Conservation (phyloP, 108 stramenopile genomes). For the Fistulifera pelliculosa region DNA sequence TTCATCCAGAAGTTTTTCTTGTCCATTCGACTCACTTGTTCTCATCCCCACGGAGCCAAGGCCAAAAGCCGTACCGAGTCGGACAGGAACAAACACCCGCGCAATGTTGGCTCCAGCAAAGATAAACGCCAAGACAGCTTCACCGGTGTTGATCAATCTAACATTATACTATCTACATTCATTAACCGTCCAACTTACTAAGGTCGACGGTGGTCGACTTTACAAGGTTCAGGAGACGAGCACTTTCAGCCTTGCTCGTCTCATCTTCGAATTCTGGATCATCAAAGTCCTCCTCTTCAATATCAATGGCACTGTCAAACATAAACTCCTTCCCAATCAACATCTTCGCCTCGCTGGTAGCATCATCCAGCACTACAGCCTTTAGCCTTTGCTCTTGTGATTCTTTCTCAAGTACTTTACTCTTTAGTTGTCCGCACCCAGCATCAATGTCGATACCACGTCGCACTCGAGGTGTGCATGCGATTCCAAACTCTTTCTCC, state of each 20-base stretch:
- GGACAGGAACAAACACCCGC: conserved; percentile 68
- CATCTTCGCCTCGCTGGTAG: neutral
- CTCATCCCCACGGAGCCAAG: conserved; percentile 83
- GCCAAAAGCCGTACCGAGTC: conserved; percentile 80
- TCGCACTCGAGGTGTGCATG: conserved; percentile 82
- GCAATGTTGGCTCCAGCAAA: conserved; percentile 85
- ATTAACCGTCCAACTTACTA: too few species aligned
- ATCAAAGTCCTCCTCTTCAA: conserved; percentile 39
- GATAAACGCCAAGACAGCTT: conserved; percentile 71
- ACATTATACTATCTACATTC: too few species aligned
- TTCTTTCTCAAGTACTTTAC: conserved; percentile 17
- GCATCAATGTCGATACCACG: conserved; percentile 98
- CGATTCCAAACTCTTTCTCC: conserved; percentile 54
- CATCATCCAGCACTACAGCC: conserved; percentile 5
- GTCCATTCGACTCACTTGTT: too few species aligned
- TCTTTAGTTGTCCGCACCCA: conserved; percentile 93
- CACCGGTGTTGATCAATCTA: conserved; percentile 29
- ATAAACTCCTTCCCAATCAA: conserved; percentile 27
- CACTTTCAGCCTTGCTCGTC: conserved; percentile 32
- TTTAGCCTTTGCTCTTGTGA: neutral
- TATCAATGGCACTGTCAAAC: conserved; percentile 29
- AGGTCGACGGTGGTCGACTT: conserved; percentile 2
- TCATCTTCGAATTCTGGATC: conserved; percentile 39
- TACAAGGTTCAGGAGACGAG: conserved; percentile 19
- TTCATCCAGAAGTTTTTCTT: too few species aligned